Base-by-base conservation (phyloP, 768 basidiomycete species). In the Mrakia blollopis region DNA sequence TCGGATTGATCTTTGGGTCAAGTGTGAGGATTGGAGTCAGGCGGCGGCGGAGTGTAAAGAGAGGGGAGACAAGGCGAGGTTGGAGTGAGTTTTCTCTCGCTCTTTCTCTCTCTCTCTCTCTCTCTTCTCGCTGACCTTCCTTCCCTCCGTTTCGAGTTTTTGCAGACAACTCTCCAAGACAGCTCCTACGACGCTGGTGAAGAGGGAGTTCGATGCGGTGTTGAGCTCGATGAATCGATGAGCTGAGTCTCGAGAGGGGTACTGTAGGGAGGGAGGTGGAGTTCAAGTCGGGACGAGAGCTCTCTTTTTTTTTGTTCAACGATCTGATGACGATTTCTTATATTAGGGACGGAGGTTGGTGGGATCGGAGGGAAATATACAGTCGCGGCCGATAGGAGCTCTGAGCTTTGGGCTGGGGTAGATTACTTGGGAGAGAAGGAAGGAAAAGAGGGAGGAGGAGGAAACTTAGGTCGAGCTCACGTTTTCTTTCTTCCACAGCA, bases 11-110 rank as follows among this genome's bases (percentile, higher is more conserved):
- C 84, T 99, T 60, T 99, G 93, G 81, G 91, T 94, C 32, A 87
- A 89, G 78, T 97, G 94, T 80, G 91, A 91, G 3, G 96, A 97
- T 75, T 97, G 93, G 93, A 87, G 89, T 54, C 85, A 88, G 82
- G 95, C 94, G 0, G 95, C 91, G 1, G 89, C 88, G 81, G 92
- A 93, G 65, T 96, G 93, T 83, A 96, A 93, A 83, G 93, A 95
- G 71, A 86, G 92, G 37, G 89, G 90, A 0, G 94, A 99, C 82
- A 91, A 91, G 83, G 88, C 87, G 10, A 91, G 89, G 79, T 83
- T 98, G 44, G 90, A 92, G 96, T 97, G 82, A 82, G 94, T 88
- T 7, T 54, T 52, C 73, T 68, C 73, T 16, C 25, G 25, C 68
- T n/a, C 52, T 10, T 72, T 25, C 14, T 10, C 14, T 72, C 44